Conservation (phyloP, 2,329 filamentous ascomycete species). For the Conoideocrella luteorostrata region DNA sequence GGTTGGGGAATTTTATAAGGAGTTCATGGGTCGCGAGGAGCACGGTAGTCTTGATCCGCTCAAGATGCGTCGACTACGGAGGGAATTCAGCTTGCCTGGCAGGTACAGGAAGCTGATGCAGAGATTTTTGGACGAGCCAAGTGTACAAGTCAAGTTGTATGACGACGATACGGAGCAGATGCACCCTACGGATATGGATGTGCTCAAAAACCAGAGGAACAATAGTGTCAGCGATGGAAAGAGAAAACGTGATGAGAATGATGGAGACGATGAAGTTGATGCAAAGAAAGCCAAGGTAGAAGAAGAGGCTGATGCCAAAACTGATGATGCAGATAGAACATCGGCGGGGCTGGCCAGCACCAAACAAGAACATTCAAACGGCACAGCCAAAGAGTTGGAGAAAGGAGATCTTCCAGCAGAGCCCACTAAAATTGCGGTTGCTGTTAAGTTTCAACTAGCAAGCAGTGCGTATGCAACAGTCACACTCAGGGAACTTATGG, state of each 20-base stretch:
- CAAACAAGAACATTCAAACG: slow-evolving; percentile 9
- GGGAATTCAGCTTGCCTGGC: slow-evolving; percentile 83
- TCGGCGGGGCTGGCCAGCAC: neutral
- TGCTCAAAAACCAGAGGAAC: slow-evolving; percentile 38
- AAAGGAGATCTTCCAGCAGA: slow-evolving; percentile 16
- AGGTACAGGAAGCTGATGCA: slow-evolving; percentile 82
- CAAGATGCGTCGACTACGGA: slow-evolving; percentile 79
- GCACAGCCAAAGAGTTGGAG: slow-evolving; percentile 11
- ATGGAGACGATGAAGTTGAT: slow-evolving; percentile 10
- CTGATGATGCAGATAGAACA: neutral
- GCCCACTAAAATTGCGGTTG: slow-evolving; percentile 50
- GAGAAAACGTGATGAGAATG: slow-evolving; percentile 11
- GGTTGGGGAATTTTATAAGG: slow-evolving; percentile 74
- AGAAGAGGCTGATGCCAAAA: neutral
- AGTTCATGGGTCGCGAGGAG: slow-evolving; percentile 74
- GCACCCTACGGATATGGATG: slow-evolving; percentile 79
- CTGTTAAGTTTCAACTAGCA: slow-evolving; percentile 69
- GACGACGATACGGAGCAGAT: slow-evolving; percentile 70
- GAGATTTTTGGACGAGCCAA: slow-evolving; percentile 57
- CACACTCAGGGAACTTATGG: slow-evolving; percentile 71
- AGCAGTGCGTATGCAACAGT: slow-evolving; percentile 82
- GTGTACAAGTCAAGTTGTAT: slow-evolving; percentile 66
- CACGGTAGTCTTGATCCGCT: slow-evolving; percentile 77
- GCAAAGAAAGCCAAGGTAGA: slow-evolving; percentile 9
- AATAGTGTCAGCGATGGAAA: slow-evolving; percentile 11